phyloP scores from a whole-genome alignment of 2,329 filamentous ascomycete genomes.

The Aspergillus udagawae region DNA sequence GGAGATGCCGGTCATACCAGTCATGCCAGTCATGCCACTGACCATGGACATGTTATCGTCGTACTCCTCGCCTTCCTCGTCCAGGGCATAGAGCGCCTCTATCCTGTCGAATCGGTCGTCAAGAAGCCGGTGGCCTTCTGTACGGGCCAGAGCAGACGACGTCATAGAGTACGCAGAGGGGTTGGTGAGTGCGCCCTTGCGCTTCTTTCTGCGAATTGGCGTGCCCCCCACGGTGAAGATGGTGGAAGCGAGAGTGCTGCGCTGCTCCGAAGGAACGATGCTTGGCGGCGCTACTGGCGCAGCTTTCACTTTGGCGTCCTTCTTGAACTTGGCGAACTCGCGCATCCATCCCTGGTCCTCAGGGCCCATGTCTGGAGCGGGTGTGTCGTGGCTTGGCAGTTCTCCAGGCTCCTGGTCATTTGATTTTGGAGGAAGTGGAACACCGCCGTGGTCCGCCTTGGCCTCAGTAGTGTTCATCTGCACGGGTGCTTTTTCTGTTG shows the following conservation, averaged over 20 bases:
- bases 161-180: constrained; percentile 89
- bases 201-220: constrained; percentile 72
- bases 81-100: constrained; percentile 72
- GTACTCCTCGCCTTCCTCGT: constrained; percentile 52
- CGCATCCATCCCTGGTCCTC: constrained; percentile 82
- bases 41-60: constrained; percentile 51
- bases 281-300: constrained; percentile 31
- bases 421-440: constrained; percentile 5
- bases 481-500: constrained; percentile 69
- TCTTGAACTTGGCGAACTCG: constrained; percentile 93
- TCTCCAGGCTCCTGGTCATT: constrained; percentile 26
- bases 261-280: constrained; percentile 37
- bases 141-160: constrained; percentile 79
- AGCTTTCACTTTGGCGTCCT: constrained; percentile 56
- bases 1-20: constrained; percentile 56
- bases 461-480: constrained; percentile 28
- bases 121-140: constrained; percentile 77
- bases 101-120: constrained; percentile 90
- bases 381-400: constrained; percentile 34
- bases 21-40: constrained; percentile 49
- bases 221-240: constrained; percentile 61
- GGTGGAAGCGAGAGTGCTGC: constrained; percentile 42
- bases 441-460: constrained; percentile 1
- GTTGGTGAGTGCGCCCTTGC: constrained; percentile 87
- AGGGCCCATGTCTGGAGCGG: constrained; percentile 46